Evolutionary conservation across 192 early-diverging fungal species (phyloP).

Genomic region (Backusella liffmaniae): DNA sequence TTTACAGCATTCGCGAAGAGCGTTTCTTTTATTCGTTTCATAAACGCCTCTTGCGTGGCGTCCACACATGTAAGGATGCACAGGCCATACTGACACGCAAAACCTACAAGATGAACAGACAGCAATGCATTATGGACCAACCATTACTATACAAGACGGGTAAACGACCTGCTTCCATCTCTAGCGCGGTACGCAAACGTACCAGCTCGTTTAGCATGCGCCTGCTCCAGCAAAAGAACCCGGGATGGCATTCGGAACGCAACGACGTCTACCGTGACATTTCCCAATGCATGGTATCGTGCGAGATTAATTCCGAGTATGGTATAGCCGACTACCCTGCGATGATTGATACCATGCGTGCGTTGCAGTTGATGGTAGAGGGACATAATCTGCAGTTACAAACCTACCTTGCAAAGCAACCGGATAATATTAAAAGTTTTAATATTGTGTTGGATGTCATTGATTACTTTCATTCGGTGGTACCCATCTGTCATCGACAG

Average conservation of each 20-base stretch:
- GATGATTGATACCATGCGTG: constrained; percentile 26
- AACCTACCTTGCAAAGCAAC: constrained; percentile 24
- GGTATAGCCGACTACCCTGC: constrained; percentile 10
- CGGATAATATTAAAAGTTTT: constrained; percentile 30
- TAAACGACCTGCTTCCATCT: neutral
- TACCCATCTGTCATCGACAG: constrained; percentile 20
- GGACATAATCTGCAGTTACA: constrained; percentile 24
- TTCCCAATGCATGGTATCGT: constrained; percentile 6
- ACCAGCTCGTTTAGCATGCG: neutral
- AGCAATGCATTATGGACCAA: constrained; percentile 6
- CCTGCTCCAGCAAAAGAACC: neutral
- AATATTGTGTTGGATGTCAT: constrained; percentile 29
- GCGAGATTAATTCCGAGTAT: constrained; percentile 8
- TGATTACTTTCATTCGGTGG: constrained; percentile 24
- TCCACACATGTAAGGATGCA: constrained; percentile 19
- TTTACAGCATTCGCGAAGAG: constrained; percentile 28
- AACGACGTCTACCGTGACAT: neutral
- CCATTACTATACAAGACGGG: neutral
- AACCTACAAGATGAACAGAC: constrained; percentile 17
- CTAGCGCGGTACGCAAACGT: neutral
- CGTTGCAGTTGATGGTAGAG: constrained; percentile 29
- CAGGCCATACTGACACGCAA: constrained; percentile 9
- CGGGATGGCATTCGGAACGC: neutral
- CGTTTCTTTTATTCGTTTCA: constrained; percentile 32
- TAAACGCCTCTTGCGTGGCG: constrained; percentile 7